These are phyloP conservation scores for Leucoagaricus sp. DNA, from an alignment of 1,284 basidiomycete genomes.

Conservation along the genomic window DNA sequence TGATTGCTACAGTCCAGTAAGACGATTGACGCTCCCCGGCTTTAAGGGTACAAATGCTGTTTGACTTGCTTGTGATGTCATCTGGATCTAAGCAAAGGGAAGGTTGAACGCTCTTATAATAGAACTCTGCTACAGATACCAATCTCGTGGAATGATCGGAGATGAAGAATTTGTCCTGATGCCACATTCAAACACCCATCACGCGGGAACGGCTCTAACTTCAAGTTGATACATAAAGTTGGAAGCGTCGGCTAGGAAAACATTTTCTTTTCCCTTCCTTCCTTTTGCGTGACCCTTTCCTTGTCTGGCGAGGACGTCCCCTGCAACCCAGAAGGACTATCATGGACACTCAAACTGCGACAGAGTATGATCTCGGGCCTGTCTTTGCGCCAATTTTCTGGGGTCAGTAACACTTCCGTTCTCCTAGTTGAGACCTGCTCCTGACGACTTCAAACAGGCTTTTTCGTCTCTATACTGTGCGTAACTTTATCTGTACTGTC, in stretches of 20 bases:
- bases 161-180: not conserved
- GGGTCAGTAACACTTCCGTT: constrained; percentile 10
- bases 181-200: not conserved
- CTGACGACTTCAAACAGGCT: constrained; percentile 7
- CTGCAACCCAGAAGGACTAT: not conserved
- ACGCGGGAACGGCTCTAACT: not conserved
- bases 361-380: constrained; percentile 13
- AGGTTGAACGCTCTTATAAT: not conserved
- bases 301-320: not conserved
- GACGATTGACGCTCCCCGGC: not conserved
- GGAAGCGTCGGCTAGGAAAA: not conserved
- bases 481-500: not conserved
- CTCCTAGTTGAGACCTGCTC: not conserved
- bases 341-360: constrained; percentile 5
- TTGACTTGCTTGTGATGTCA: not conserved
- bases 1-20: too few relatives aligned
- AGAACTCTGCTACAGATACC: not conserved
- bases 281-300: not conserved
- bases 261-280: not conserved
- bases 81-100: not conserved
- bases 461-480: constrained; percentile 17
- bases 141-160: not conserved
- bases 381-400: constrained; percentile 19
- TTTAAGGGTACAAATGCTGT: not conserved
- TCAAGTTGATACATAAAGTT: not conserved